Percentiles rank a stretch among this genome's conserved stretches.
phyloP scores from a whole-genome alignment of 192 early-diverging fungal genomes.

The Podila epicladia region DNA sequence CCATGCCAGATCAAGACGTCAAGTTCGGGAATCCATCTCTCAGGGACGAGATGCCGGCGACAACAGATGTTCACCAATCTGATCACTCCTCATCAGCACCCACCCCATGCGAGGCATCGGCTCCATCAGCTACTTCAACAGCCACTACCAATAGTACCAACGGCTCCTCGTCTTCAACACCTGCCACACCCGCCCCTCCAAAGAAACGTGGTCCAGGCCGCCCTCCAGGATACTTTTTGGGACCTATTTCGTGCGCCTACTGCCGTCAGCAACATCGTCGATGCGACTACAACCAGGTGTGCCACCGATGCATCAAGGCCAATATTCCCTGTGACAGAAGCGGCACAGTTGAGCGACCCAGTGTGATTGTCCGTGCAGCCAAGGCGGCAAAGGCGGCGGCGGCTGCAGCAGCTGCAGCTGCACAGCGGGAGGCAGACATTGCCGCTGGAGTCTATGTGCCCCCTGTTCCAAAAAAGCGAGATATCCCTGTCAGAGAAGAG shows the following conservation, averaged over 20 bases:
- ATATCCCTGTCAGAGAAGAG: not conserved
- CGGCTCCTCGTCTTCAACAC: not conserved
- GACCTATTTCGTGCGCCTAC: constrained; percentile 41
- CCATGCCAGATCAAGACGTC: no score
- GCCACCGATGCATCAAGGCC: constrained; percentile 38
- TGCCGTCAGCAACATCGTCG: constrained; percentile 42
- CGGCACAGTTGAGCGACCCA: constrained; percentile 45
- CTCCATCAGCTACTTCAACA: no score
- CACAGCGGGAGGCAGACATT: constrained; percentile 27
- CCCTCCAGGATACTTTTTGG: constrained; percentile 45
- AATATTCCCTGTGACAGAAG: constrained; percentile 47
- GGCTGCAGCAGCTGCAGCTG: constrained; percentile 20
- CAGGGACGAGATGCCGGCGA: no score
- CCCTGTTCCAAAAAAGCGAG: not conserved
- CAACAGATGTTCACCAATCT: no score
- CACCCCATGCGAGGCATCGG: no score
- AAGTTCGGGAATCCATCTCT: no score
- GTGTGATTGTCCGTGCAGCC: constrained; percentile 41
- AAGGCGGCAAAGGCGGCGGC: constrained; percentile 30
- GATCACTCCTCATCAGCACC: no score
- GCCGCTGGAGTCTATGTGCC: not conserved
- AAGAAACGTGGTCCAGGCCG: constrained; percentile 31
- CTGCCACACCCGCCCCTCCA: not conserved
- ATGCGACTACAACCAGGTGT: constrained; percentile 43
- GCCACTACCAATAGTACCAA: not conserved